These are phyloP conservation scores for Elsinoe fawcettii DNA, from an alignment of 2,329 filamentous ascomycete species.

Conservation along the genomic window DNA sequence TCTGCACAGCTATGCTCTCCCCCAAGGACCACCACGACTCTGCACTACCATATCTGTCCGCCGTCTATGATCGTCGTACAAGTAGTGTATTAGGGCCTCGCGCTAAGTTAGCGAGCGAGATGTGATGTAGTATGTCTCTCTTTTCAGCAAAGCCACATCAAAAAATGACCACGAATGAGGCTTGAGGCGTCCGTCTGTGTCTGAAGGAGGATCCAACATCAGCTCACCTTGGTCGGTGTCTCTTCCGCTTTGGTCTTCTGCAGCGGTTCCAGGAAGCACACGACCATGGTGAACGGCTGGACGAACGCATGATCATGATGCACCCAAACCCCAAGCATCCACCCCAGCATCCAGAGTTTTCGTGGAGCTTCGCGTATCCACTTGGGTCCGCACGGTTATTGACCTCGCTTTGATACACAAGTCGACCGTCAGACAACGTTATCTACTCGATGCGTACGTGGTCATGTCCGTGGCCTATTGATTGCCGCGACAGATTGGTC, in stretches of 20 bases:
- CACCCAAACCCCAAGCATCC: not conserved
- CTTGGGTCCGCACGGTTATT: not conserved
- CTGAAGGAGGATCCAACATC: not conserved
- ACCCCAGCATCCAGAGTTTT: not conserved
- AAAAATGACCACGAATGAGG: not conserved
- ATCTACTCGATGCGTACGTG: not conserved
- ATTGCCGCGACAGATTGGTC: not conserved
- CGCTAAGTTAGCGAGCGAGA: not conserved
- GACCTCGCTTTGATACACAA: not conserved
- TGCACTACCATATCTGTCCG: not conserved
- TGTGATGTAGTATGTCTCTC: not conserved
- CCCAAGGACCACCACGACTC: not conserved
- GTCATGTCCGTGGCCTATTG: not conserved
- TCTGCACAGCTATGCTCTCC: not conserved
- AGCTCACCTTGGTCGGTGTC: not conserved
- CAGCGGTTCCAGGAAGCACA: not conserved
- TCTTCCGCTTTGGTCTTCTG: too few relatives aligned
- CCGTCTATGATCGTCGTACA: not conserved
- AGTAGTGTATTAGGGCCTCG: not conserved
- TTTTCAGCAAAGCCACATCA: not conserved
- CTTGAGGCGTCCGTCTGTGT: not conserved
- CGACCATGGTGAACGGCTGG: conserved; percentile 1
- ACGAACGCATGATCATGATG: conserved; percentile 6
- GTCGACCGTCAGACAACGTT: not conserved
- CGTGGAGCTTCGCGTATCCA: not conserved